Conservation (phyloP, 345 rosid genomes). For the Euphorbia peplus region DNA sequence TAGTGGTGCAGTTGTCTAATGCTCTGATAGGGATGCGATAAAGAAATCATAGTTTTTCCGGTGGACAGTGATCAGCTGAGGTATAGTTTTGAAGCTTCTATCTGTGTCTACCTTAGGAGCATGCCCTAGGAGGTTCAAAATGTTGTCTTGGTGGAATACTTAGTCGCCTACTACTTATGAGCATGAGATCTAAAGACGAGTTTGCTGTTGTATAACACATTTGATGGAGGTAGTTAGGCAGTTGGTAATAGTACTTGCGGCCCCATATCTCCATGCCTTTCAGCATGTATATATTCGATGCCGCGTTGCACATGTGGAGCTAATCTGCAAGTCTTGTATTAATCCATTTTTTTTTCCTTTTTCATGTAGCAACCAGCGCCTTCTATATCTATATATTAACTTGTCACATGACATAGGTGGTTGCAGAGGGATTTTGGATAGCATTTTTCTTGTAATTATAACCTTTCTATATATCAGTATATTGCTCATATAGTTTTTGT, state of each 20-base stretch:
- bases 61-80: not conserved
- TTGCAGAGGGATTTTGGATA: conserved; percentile 9
- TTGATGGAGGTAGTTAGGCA: not conserved
- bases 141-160: not conserved
- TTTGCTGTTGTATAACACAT: conserved; percentile 4
- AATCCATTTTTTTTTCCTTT: conserved; percentile 14
- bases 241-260: not conserved
- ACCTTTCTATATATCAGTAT: not conserved
- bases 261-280: not conserved
- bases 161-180: not conserved
- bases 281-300: conserved; percentile 7
- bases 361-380: conserved; percentile 11
- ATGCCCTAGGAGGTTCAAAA: not conserved
- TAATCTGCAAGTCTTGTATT: conserved; percentile 11
- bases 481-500: not conserved
- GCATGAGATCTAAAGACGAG: not conserved
- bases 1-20: not conserved
- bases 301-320: not conserved
- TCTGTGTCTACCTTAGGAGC: not conserved
- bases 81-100: conserved; percentile 3
- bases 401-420: conserved; percentile 10
- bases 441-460: conserved; percentile 15
- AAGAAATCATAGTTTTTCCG: not conserved
- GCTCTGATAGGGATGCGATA: not conserved
- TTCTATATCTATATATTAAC: conserved; percentile 7